Percentiles rank a stretch among this genome's conserved stretches.
phyloP scores from a whole-genome alignment of 139 green algal genomes.

The Pseudopediastrum boryanum region DNA sequence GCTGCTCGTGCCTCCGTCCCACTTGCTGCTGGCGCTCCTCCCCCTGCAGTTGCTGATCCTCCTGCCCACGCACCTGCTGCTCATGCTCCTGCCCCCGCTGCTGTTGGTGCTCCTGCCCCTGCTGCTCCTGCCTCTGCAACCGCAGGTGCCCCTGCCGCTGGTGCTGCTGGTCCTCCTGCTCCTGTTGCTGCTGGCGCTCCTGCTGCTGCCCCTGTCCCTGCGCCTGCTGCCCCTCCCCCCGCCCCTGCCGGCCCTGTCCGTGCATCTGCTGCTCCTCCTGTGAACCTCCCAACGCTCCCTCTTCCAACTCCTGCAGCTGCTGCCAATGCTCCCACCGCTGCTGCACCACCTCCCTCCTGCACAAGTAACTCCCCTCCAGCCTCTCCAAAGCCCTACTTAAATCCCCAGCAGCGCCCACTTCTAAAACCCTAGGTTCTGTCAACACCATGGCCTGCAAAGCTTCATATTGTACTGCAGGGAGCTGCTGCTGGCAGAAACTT shows the following conservation, averaged over 20 bases:
- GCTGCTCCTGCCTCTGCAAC: neutral
- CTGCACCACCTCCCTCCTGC: no score
- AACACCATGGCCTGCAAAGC: no score
- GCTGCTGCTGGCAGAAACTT: no score
- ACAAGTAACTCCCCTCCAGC: no score
- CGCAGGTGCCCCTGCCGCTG: neutral
- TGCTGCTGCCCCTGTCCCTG: conserved; percentile 7
- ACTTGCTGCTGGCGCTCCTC: neutral
- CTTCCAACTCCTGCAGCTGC: neutral
- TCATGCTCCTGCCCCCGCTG: neutral
- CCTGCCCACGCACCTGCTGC: neutral
- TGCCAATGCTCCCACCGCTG: no score
- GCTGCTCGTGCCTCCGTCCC: neutral
- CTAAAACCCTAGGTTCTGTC: no score
- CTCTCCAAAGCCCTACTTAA: no score
- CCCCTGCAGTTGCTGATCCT: neutral
- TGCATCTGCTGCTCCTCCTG: conserved; percentile 13
- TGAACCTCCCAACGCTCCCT: neutral
- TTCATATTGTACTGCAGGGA: no score
- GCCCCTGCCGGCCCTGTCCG: neutral
- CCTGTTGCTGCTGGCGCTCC: neutral
- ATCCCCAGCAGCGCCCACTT: no score
- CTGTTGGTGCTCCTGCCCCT: neutral
- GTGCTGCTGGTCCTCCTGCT: neutral
- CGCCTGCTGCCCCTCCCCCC: neutral